Conservation (phyloP, 345 rosid genomes). For the Salix udensis region DNA sequence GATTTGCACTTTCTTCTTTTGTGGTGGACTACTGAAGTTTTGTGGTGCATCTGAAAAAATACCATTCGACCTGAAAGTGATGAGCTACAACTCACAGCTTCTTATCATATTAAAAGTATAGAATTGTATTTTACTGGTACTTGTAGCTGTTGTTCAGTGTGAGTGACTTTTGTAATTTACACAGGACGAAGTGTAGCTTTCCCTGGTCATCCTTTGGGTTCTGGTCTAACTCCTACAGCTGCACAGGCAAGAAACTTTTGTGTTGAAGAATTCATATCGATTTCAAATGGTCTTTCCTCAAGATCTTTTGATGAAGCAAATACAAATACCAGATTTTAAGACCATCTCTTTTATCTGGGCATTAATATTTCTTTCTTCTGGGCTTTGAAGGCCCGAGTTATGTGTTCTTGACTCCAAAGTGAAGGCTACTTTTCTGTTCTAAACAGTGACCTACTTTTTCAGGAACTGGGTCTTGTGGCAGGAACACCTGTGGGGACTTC, state of each 20-base stretch:
- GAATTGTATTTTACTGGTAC: neutral
- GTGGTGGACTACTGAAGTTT: neutral
- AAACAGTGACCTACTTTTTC: slow-evolving; percentile 19
- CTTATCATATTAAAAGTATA: neutral
- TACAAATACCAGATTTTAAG: slow-evolving; percentile 25
- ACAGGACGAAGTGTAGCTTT: slow-evolving; percentile 97
- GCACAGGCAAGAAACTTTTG: slow-evolving; percentile 75
- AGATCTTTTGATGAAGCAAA: slow-evolving; percentile 32
- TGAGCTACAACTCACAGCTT: neutral
- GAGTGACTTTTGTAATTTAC: slow-evolving; percentile 14
- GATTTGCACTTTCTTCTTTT: too few species aligned
- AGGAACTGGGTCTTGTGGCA: slow-evolving; percentile 76
- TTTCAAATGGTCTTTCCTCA: slow-evolving; percentile 41
- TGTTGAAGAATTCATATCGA: slow-evolving; percentile 39
- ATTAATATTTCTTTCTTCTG: slow-evolving; percentile 7
- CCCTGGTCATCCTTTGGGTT: slow-evolving; percentile 93
- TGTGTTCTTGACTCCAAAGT: neutral
- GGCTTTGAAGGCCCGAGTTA: slow-evolving; percentile 21
- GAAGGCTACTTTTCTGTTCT: slow-evolving; percentile 10
- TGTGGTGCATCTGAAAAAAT: neutral
- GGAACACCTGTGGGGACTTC: slow-evolving; percentile 93
- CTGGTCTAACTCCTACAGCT: slow-evolving; percentile 83
- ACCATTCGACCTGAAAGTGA: neutral
- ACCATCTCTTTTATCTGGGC: slow-evolving; percentile 21
- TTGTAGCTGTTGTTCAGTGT: neutral